Evolutionary conservation across 1,139 yeast genomes (phyloP).

Genomic region (Blastobotrys indianensis): DNA sequence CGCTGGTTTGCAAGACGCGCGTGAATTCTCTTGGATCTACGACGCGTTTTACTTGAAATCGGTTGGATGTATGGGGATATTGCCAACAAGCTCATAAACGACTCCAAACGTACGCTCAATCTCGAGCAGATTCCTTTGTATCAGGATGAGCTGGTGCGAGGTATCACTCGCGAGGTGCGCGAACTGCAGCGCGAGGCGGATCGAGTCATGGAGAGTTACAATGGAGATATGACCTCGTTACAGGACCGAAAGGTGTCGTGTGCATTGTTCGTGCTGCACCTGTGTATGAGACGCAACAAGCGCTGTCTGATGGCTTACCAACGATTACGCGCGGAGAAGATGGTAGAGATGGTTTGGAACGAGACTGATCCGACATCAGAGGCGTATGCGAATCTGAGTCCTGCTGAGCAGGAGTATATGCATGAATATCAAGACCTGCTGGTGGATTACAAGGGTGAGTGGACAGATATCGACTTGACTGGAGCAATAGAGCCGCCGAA

Average conservation of each 20-base stretch:
- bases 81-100: constrained; percentile 74
- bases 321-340: constrained; percentile 57
- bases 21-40: not conserved
- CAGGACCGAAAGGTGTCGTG: constrained; percentile 41
- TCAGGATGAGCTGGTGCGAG: constrained; percentile 69
- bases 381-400: constrained; percentile 51
- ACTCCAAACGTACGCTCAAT: constrained; percentile 71
- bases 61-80: constrained; percentile 76
- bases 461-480: constrained; percentile 80
- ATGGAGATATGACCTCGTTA: constrained; percentile 36
- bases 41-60: not conserved
- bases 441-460: constrained; percentile 69
- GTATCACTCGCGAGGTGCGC: constrained; percentile 43
- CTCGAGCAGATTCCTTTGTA: constrained; percentile 66
- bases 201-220: constrained; percentile 39
- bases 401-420: constrained; percentile 74
- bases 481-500: constrained; percentile 88
- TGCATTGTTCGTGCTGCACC: constrained; percentile 72
- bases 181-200: constrained; percentile 46
- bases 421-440: constrained; percentile 65
- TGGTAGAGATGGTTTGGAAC: constrained; percentile 71
- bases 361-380: constrained; percentile 34
- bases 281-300: constrained; percentile 81
- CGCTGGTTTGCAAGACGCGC: too few species aligned
- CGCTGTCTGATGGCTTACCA: constrained; percentile 84